Conservation (phyloP, 2,329 filamentous ascomycete species). For the Albophoma yamanashiensis region DNA sequence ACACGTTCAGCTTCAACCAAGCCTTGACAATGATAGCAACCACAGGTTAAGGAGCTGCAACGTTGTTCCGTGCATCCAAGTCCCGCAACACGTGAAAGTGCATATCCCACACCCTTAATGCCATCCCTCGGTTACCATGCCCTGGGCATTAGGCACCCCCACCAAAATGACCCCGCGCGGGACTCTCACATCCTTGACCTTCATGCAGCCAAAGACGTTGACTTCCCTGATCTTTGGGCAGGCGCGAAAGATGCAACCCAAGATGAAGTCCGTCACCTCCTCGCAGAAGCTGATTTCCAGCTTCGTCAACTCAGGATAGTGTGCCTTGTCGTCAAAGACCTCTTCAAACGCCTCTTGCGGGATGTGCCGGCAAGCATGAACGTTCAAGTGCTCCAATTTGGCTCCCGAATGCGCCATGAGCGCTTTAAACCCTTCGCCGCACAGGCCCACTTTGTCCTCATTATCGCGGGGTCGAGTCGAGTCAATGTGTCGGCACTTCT, state of each 20-base stretch:
- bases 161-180: conserved; percentile 45
- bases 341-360: conserved; percentile 59
- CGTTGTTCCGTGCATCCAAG: not conserved
- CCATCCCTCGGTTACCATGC: conserved; percentile 47
- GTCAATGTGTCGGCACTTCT: conserved; percentile 68
- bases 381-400: conserved; percentile 55
- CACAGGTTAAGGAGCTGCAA: no score
- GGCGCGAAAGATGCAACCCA: conserved; percentile 51
- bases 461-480: conserved; percentile 56
- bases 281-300: conserved; percentile 73
- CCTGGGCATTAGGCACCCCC: conserved; percentile 46
- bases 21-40: not conserved
- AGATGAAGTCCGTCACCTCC: conserved; percentile 52
- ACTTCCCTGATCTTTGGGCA: conserved; percentile 51
- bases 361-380: conserved; percentile 82
- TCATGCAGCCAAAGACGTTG: conserved; percentile 57
- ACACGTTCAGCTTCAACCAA: not conserved
- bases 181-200: conserved; percentile 41
- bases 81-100: not conserved
- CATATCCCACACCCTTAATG: conserved; percentile 5
- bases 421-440: conserved; percentile 63
- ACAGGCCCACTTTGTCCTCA: conserved; percentile 59
- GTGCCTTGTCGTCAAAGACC: conserved; percentile 51
- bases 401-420: conserved; percentile 75
- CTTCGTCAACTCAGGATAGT: conserved; percentile 57